Conservation (phyloP, 768 basidiomycete species). For the Boletellus sp. region DNA sequence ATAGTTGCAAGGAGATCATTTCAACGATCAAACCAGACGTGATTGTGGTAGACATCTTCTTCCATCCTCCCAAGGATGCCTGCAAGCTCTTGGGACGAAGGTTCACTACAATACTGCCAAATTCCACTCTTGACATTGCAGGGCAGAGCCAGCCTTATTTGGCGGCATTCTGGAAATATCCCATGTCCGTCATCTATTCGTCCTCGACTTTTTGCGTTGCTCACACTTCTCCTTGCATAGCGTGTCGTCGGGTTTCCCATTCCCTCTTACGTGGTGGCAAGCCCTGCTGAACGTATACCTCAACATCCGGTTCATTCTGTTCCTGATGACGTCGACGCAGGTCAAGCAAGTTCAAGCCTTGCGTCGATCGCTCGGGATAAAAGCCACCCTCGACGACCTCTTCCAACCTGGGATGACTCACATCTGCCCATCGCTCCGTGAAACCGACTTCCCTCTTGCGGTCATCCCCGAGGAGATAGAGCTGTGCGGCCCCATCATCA, state of each 20-base stretch:
- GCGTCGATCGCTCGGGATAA: constrained; percentile 4
- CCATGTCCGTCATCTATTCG: no score
- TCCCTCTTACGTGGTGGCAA: constrained; percentile 15
- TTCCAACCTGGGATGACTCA: neutral
- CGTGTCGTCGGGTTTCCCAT: constrained; percentile 6
- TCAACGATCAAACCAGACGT: no score
- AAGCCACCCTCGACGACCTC: neutral
- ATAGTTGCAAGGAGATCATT: no score
- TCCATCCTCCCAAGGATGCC: no score
- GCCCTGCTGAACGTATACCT: constrained; percentile 9
- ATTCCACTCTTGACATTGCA: no score
- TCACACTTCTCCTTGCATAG: neutral
- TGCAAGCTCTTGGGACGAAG: no score
- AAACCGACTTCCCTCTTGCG: neutral
- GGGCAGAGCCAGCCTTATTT: no score
- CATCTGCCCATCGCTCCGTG: constrained; percentile 2
- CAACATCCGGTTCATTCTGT: neutral
- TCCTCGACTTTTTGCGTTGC: no score
- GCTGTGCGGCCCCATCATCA: constrained; percentile 7
- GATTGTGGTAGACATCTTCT: no score
- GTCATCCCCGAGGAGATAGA: constrained; percentile 7
- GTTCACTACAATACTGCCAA: no score
- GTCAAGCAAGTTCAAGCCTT: neutral
- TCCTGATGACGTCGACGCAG: neutral
- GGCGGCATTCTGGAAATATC: no score